A percentile compares a stretch with the other conserved stretches of the same genome.
Evolutionary conservation across 2,329 filamentous ascomycete species (phyloP).

Genomic region (Mycocentrospora acerina): DNA sequence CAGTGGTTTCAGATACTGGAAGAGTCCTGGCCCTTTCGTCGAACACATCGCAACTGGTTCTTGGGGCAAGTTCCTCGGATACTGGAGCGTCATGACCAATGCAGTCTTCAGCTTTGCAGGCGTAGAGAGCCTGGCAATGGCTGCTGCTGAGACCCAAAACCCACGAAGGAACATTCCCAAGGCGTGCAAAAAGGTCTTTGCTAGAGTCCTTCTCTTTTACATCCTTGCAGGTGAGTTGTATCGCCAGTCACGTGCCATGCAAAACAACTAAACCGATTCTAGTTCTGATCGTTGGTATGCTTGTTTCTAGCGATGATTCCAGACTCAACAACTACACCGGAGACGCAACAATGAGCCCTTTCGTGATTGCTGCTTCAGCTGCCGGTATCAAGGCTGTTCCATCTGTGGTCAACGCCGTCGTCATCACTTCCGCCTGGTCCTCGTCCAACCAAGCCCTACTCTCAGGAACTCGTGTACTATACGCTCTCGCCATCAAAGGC

Average conservation of each 20-base stretch:
- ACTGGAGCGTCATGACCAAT: slow-evolving; percentile 55
- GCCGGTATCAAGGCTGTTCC: slow-evolving; percentile 69
- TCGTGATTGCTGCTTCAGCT: slow-evolving; percentile 64
- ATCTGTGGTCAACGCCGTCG: slow-evolving; percentile 72
- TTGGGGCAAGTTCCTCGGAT: slow-evolving; percentile 64
- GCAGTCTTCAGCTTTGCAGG: slow-evolving; percentile 43
- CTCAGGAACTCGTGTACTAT: slow-evolving; percentile 52
- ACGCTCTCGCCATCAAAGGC: slow-evolving; percentile 48
- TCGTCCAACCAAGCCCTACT: slow-evolving; percentile 66
- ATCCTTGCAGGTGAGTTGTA: slow-evolving; percentile 27
- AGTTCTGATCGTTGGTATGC: slow-evolving; percentile 57
- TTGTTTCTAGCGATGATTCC: slow-evolving; percentile 56
- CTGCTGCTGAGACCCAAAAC: slow-evolving; percentile 33
- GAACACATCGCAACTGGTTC: slow-evolving; percentile 51
- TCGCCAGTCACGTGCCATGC: background rate
- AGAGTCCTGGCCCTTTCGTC: slow-evolving; percentile 57
- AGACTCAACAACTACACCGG: slow-evolving; percentile 49
- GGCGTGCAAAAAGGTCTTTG: slow-evolving; percentile 55
- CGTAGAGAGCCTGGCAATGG: slow-evolving; percentile 31
- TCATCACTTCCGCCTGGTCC: slow-evolving; percentile 71
- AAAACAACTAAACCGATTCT: background rate
- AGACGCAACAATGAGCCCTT: slow-evolving; percentile 29
- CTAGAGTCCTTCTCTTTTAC: slow-evolving; percentile 58
- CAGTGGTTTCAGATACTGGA: slow-evolving; percentile 67
- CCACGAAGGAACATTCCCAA: slow-evolving; percentile 50